These are phyloP conservation scores for Poterioochromonas sp. DNA, from an alignment of 352 stramenopile species.

Conservation along the genomic window DNA sequence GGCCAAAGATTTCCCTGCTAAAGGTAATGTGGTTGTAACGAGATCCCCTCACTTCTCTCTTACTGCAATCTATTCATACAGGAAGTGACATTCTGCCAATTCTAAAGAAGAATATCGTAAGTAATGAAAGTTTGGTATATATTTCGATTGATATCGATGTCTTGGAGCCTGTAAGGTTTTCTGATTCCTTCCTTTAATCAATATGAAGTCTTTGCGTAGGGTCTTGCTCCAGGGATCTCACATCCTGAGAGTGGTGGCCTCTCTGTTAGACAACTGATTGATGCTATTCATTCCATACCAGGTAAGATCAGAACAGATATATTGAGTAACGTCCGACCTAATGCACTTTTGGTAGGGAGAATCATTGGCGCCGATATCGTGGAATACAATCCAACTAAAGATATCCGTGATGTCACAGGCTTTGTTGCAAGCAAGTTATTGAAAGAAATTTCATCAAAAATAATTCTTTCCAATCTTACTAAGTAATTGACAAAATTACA, in stretches of 20 bases:
- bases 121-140: conserved; percentile 33
- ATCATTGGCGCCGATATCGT: conserved; percentile 38
- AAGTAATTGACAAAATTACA: too few relatives aligned
- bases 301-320: neutral
- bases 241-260: conserved; percentile 38
- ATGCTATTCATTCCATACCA: conserved; percentile 30
- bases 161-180: conserved; percentile 31
- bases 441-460: conserved; percentile 32
- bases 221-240: conserved; percentile 35
- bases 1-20: conserved; percentile 20
- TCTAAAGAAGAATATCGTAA: conserved; percentile 23
- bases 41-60: neutral
- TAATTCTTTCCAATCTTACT: conserved; percentile 13
- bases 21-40: conserved; percentile 18
- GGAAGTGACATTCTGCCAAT: too few relatives aligned
- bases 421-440: conserved; percentile 38
- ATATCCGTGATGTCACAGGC: conserved; percentile 37
- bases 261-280: conserved; percentile 25
- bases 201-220: neutral
- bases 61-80: too few relatives aligned
- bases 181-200: neutral
- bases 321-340: neutral
- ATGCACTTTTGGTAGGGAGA: neutral
- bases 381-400: conserved; percentile 34
- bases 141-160: conserved; percentile 38